Base-by-base conservation (phyloP, 1,139 yeast genomes). In the Zygosaccharomyces sapae region DNA sequence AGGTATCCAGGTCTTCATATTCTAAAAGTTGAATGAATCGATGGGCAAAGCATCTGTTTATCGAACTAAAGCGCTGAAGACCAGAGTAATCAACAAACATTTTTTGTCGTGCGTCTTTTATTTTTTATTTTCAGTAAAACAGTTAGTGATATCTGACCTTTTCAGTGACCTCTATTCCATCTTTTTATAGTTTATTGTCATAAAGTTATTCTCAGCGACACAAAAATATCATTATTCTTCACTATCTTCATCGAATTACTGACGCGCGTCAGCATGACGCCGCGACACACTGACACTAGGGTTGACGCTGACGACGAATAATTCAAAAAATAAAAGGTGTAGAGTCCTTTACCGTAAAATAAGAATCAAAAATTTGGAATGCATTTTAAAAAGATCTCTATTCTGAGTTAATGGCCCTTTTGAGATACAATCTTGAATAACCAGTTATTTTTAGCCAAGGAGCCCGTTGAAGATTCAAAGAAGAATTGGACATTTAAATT, bases 401-500 rank as follows among this genome's bases (percentile, higher is more conserved):
- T 16, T 16, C 16, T 16, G 16, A 16, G 16, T 16, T 16, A 16
- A 16, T 16, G 16, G 16, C 16, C 16, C 16, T 16, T 16, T 16
- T 16, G 16, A 16, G 31, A 9, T 10, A 27, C 31, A 6, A 27
- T 27, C 31, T 27, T 27, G 12, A 9, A 27, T 27, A 27, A 9
- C 12, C n/a, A 27, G n/a, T 9, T 27, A 27, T 10, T 10, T 27
- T 27, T 9, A 10, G 12, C n/a, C n/a, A 10, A 27, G 12, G 31
- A 9, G 13, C 36, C n/a, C n/a, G 9, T 27, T 10, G n/a, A 27
- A 27, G 38, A 19, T 24, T 24, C 30, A 27, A 29, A 35, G 19
- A 24, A 47, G 44, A 47, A 41, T 39, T 13, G 37, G 34, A 39
- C 18, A 41, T 12, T 70, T 77, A 57, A 69, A 64, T 37, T 56